Evolutionary conservation across 768 basidiomycete genomes (phyloP).

Genomic region (Pisolithus albus): DNA sequence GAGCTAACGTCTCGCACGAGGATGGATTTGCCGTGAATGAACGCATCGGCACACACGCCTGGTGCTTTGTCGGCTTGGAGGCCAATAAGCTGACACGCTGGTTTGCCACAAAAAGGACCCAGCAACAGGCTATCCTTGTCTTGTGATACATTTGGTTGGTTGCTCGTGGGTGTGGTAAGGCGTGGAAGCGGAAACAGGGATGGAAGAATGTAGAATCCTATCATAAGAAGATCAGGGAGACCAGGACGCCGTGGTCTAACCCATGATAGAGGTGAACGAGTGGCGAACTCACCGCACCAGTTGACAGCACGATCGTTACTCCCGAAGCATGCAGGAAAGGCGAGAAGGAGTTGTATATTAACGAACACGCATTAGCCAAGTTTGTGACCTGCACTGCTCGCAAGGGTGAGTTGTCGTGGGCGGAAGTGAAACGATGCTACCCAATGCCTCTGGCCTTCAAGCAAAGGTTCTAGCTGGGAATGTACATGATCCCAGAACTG

Average conservation of each 20-base stretch:
- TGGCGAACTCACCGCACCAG: constrained; percentile 77
- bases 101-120: constrained; percentile 86
- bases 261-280: background rate
- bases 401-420: constrained; percentile 3
- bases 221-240: background rate
- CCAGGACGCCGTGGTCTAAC: background rate
- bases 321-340: constrained; percentile 63
- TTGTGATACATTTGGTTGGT: constrained; percentile 9
- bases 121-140: constrained; percentile 41
- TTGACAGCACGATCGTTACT: constrained; percentile 62
- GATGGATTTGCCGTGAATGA: constrained; percentile 45
- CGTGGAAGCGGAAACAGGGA: constrained; percentile 51
- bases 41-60: constrained; percentile 88
- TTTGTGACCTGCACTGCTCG: constrained; percentile 61
- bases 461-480: constrained; percentile 51
- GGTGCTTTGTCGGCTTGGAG: constrained; percentile 43
- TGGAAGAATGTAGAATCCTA: constrained; percentile 83
- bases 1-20: constrained; percentile 72
- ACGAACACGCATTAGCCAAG: constrained; percentile 73
- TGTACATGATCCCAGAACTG: constrained; percentile 79
- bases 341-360: constrained; percentile 75
- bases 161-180: constrained; percentile 10
- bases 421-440: background rate
- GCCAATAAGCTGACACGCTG: constrained; percentile 82
- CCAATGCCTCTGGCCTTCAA: constrained; percentile 40